Evolutionary conservation across 2,329 filamentous ascomycete genomes (phyloP), one percentile per base, ranked within the genome.

Genomic region (Tolypocladium endophyticum): DNA sequence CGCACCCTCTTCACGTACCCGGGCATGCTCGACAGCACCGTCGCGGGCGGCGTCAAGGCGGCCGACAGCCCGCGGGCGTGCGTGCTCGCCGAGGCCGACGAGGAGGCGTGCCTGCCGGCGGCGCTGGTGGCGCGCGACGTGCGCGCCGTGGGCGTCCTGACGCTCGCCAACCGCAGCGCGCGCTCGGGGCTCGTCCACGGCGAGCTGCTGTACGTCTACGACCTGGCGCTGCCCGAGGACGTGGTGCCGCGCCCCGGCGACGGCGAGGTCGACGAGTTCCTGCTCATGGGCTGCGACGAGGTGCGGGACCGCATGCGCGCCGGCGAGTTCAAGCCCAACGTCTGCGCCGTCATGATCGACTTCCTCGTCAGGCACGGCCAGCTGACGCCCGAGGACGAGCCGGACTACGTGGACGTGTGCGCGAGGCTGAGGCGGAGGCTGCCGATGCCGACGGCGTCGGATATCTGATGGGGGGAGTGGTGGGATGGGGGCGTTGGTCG

Each of bases 261-360:
- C 69, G 85, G 86, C 35, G 91, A 96, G 74, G 90, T 95, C 0
- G 85, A 89, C 61, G 82, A 83, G 62, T 96, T 95, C 68, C 76
- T 82, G 63, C 75, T 92, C 63, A 85, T 87, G 84, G 79, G 73
- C 12, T 77, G 92, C 14, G 69, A 70, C 0, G 75, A 81, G 67
- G 83, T 92, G 5, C 79, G 84, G 69, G 69, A 75, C 58, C 83
- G 85, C 1, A 77, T 96, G 76, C 73, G 78, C 23, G 77, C 76
- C 20, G 85, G 85, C 3, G 84, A 90, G 70, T 96, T 95, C 76
- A 96, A 96, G 77, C 87, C 91, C 0, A 94, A 95, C 67, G 91
- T 90, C 66, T 86, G 88, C 33, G 70, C 88, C 36, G 86, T 93
- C 55, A 77, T 93, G 75, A 78, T 94, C 55, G 90, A 95, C 68